Evolutionary conservation across 805 yeast genomes (phyloP), one percentile per base, ranked within the genome.

Genomic region (Pichia cephalocereana): DNA sequence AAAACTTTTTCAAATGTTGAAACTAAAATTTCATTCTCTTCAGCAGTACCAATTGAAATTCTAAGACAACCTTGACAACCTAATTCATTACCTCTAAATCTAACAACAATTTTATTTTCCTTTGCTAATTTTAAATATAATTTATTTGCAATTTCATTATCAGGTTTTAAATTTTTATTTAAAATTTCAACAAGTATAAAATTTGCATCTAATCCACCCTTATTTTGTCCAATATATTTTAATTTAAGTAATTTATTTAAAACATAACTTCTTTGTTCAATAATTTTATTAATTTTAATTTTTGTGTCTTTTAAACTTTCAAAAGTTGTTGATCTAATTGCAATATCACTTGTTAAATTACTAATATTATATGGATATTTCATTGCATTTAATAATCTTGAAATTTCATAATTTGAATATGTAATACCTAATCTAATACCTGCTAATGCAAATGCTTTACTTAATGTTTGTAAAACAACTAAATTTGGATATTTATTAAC

Each of bases 281-380:
- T 70, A 43, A 89, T 77, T 10, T 59, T 60, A 0, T 57, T 61
- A 15, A 83, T 83, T 45, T 70, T 73, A 2, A 57, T 49, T 57
- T 76, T 69, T 95, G 90, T 86, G 26, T 66, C 60, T 6, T 61
- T 60, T 43, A 90, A 62, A 31, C 87, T 83, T 11, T 71, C 74
- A 4, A 70, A 59, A 7, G 75, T 68, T 8, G 91, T 76, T 2
- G 97, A 95, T 52, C 90, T 75, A 27, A 71, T 50, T 0, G 96
- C 97, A 40, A 88, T 69, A 47, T 77, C 76, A 6, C 96, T 72
- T 1, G 98, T 81, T 54, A 85, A 70, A 12, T 88, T 76, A 9
- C 96, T 86, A 49, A 93, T 86, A 64, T 91, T 93, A 68, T 93
- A 93, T 2, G 99, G 99, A 37, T 95, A 96, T 63, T 93, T 93